A percentile compares a stretch with the other conserved stretches of the same genome.
phyloP scores from a whole-genome alignment of 2,329 filamentous ascomycete species.

The Pseudogymnoascus sp. region DNA sequence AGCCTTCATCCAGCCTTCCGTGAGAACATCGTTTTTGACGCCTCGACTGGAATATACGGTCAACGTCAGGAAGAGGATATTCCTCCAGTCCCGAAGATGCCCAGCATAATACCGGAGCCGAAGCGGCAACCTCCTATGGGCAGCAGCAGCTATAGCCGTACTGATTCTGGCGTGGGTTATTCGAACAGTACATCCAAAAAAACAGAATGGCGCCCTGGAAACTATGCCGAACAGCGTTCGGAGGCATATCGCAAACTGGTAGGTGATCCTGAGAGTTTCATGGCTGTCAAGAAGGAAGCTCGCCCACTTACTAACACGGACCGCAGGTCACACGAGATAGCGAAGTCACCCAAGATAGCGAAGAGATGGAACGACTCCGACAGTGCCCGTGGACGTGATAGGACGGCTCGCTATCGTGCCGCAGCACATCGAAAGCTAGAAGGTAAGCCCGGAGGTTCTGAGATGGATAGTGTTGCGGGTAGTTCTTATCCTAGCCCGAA shows the following conservation, averaged over 20 bases:
- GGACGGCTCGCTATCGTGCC: neutral
- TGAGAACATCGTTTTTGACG: conserved; percentile 2
- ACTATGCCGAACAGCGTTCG: neutral
- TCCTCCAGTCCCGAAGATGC: neutral
- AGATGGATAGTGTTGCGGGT: neutral
- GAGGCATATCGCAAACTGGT: conserved; percentile 10
- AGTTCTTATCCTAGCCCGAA: neutral
- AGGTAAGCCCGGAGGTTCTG: neutral
- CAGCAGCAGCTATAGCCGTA: neutral
- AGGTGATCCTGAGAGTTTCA: neutral
- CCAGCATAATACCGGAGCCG: neutral
- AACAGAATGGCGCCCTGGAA: neutral
- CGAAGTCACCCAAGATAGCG: neutral
- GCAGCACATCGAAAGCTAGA: neutral
- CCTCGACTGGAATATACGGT: neutral
- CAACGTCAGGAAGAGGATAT: neutral
- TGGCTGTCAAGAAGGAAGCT: neutral
- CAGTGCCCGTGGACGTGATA: neutral
- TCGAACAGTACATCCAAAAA: neutral
- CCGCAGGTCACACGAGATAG: neutral
- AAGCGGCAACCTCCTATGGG: neutral
- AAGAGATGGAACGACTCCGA: conserved; percentile 1
- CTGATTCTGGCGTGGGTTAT: neutral
- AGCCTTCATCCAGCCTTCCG: conserved; percentile 3
- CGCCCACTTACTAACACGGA: neutral